Evolutionary conservation across 2,329 filamentous ascomycete genomes (phyloP), one percentile per base, ranked within the genome.

Genomic region (Malbranchea zuffiana): DNA sequence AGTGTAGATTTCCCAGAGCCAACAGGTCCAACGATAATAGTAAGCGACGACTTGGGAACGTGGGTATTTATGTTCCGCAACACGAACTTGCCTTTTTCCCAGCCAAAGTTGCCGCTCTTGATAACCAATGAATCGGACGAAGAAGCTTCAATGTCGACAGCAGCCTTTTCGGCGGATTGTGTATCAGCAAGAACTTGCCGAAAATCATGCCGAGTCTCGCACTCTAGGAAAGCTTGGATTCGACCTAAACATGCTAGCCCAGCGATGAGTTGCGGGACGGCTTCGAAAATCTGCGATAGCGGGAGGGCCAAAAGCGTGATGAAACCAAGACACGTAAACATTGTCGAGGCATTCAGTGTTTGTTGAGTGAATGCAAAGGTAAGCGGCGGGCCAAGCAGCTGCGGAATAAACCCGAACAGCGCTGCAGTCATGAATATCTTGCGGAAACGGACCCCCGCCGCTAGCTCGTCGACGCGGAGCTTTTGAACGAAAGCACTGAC

Each of bases 391-490:
- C 24, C 19, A 10, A 40, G 12, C n/a, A 47, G 17, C 15, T 35
- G 39, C 2, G 44, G 42, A 13, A 42, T 41, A 24, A 41, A 48
- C 2, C 30, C 44, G 18, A 48, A 29, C 15, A 41, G 18, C 13
- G 40, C 50, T 25, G 32, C 47, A 40, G 40, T 32, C 21, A 46
- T 37, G 17, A 12, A 18, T 12, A 49, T 27, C 21, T 41, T 37
- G 19, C 55, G 53, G 41, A 55, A 63, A 12, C 47, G 44, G 1
- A 47, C 40, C 43, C 47, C 56, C 1, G 44, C 34, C 2, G 16
- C 37, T 1, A 65, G 44, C 41, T 64, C 61, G 2, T 57, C 47
- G 2, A 57, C 40, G 4, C 61, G 55, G 16, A 61, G 40, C 3
- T 40, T 42, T 37, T 64, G 59, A 3, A 65, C 47, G 3, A 53